phyloP scores from a whole-genome alignment of 345 rosid species.

The Gossypioides kirkii region DNA sequence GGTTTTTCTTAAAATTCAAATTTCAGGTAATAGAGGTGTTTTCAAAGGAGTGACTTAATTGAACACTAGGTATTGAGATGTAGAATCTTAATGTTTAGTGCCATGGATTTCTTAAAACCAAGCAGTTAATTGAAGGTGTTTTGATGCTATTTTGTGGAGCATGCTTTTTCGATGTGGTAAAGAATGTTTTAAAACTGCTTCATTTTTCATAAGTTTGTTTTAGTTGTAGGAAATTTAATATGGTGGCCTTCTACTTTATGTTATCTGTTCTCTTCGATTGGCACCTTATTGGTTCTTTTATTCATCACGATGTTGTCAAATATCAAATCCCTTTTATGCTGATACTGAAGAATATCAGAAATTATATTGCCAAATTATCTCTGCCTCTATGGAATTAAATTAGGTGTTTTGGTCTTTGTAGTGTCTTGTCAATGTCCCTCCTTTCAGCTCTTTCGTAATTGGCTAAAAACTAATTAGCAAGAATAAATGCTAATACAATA shows the following conservation, averaged over 20 bases:
- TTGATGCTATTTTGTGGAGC: neutral
- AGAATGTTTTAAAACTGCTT: neutral
- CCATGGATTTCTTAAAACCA: neutral
- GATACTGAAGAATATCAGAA: neutral
- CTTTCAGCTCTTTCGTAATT: neutral
- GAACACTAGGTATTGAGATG: neutral
- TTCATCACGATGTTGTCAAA: neutral
- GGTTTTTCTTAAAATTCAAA: neutral
- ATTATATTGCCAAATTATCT: neutral
- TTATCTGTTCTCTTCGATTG: neutral
- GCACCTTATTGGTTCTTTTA: neutral
- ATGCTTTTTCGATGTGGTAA: neutral
- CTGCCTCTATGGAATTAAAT: neutral
- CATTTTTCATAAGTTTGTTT: neutral
- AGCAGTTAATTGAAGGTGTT: neutral
- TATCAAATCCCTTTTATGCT: neutral
- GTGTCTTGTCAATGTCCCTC: neutral
- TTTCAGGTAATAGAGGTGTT: neutral
- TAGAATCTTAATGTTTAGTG: neutral
- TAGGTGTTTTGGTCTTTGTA: neutral
- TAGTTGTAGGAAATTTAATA: neutral
- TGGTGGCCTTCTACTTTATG: neutral
- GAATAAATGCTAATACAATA: neutral
- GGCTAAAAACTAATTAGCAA: neutral
- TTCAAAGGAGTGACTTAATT: neutral